Evolutionary conservation across 352 stramenopile genomes (phyloP).

Genomic region (Phytophthora pseudosyringae): DNA sequence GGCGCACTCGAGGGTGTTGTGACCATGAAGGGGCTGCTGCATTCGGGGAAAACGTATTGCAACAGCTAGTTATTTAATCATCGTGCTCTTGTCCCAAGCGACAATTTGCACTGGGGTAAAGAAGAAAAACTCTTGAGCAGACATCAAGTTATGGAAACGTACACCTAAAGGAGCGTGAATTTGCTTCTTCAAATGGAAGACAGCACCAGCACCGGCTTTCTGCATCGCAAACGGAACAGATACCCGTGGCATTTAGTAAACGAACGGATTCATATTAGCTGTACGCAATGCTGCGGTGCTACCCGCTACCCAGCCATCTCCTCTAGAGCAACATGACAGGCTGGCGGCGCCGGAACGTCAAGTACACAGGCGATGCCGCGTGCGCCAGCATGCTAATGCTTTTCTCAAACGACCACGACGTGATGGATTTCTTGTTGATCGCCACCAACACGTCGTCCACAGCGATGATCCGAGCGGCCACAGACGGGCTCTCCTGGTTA

Average conservation of each 20-base stretch:
- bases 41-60: slow-evolving; percentile 42
- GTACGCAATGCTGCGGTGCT: slow-evolving; percentile 2
- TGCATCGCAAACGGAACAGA: slow-evolving; percentile 1
- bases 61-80: slow-evolving; percentile 13
- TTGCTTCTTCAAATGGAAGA: too few relatives aligned
- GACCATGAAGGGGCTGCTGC: slow-evolving; percentile 67
- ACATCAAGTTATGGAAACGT: too few relatives aligned
- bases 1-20: slow-evolving; percentile 78
- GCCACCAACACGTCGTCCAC: slow-evolving; percentile 81
- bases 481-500: slow-evolving; percentile 80
- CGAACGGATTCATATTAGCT: slow-evolving; percentile 24
- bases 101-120: too few relatives aligned
- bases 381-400: slow-evolving; percentile 85
- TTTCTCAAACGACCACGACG: slow-evolving; percentile 85
- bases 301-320: not conserved
- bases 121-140: too few relatives aligned
- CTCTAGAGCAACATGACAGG: slow-evolving; percentile 69
- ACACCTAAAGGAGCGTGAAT: too few relatives aligned
- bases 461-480: slow-evolving; percentile 78
- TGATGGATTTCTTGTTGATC: slow-evolving; percentile 91
- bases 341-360: slow-evolving; percentile 78
- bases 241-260: slow-evolving; percentile 14
- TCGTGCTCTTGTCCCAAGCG: too few relatives aligned
- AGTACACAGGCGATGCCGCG: slow-evolving; percentile 82
- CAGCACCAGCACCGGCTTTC: not conserved